Evolutionary conservation across 257 asterid genomes (phyloP), one percentile per base, ranked within the genome.

Genomic region (Penstemon eatonii): DNA sequence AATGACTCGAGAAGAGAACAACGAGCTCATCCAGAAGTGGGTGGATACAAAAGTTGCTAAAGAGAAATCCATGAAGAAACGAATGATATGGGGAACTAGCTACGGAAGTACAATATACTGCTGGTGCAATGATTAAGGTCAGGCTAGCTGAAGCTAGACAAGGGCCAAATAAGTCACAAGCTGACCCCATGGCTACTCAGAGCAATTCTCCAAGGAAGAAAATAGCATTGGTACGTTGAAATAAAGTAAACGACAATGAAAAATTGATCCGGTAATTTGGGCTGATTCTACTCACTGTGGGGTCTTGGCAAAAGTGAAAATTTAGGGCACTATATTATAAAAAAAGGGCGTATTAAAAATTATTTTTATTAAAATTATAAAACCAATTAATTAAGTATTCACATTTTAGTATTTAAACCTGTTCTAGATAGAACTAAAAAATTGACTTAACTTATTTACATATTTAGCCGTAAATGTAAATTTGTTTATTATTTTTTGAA

Each of bases 21-120:
- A 56, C 5, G 97, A 86, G 73, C 98, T 92, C 96, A 90, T 88
- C 98, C 97, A 92, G 68, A 84, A 92, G 25, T 92, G 98, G 0
- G 96, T 88, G 0, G 97, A 92, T 6, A 92, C 98, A 53, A 92
- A 92, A 8, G 96, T 89, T 0, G 95, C 91, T 0, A 92, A 72
- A 0, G 96, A 90, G 66, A 92, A 90, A 0, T 97, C 98, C 0
- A 85, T 81, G 76, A 92, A 83, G 65, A 92, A 92, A 0, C 98
- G 84, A 5, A 92, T 0, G 89, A 42, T 10, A 12, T 15, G 0
- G 93, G 36, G 92, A 87, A n/a, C 63, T 15, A 8, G 80, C 79
- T 0, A 80, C 51, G 41, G 98, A 18, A 4, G 79, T 79, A 80
- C 65, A 85, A 81, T 39, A 90, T 19, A 90, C 96, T 0, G 92